Evolutionary conservation across 345 rosid species (phyloP).

Genomic region (sweet orange (Citrus sinensis)): DVS_A1.0 CM039166.1:4154001-4154500

Average conservation of each 20-base stretch:
- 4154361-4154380: not conserved
- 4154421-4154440: not conserved
- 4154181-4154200: constrained; percentile 66
- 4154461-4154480: constrained; percentile 70
- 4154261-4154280: constrained; percentile 53
- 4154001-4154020: constrained; percentile 15
- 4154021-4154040: constrained; percentile 62
- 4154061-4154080: constrained; percentile 70
- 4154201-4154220: constrained; percentile 86
- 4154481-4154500: constrained; percentile 59
- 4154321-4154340: not conserved
- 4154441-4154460: not conserved
- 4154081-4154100: constrained; percentile 36
- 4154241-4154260: constrained; percentile 71
- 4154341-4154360: not conserved
- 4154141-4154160: not conserved
- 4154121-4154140: constrained; percentile 27
- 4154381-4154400: not conserved
- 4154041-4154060: constrained; percentile 57
- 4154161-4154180: constrained; percentile 30
- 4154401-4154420: not conserved
- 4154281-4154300: not conserved
- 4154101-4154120: constrained; percentile 31
- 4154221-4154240: constrained; percentile 76
- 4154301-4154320: not conserved